Evolutionary conservation across 148 eudicot species (phyloP), one percentile per base, ranked within the genome.

Genomic region (Hydrangea macrophylla): DNA sequence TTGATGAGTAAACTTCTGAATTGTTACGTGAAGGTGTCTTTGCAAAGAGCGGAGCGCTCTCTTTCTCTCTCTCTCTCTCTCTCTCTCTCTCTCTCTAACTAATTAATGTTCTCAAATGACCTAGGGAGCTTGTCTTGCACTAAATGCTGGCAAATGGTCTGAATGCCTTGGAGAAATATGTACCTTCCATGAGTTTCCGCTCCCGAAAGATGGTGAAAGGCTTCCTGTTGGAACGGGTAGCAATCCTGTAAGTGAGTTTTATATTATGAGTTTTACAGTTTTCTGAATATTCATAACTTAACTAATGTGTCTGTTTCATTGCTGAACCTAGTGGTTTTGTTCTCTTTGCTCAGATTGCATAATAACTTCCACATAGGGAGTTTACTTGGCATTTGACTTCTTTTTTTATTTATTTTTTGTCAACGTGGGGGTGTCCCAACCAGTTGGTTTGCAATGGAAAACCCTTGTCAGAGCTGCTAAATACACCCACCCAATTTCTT

Each of bases 151-250:
- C 27, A 83, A 79, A 66, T 93, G 95, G 98, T 73, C 70, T 64
- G 87, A 83, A 42, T 83, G 95, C 61, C 62, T 82, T 60, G 58
- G 64, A 65, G 81, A 86, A 76, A 82, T 93, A 54, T 93, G 96
- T 69, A 40, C 73, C 68, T 83, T 85, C 73, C 92, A 90, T 60
- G 67, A 71, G 53, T 72, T 90, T 57, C 80, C 89, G 75, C 73
- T 66, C 68, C 98, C 98, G 23, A 65, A 69, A 32, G 90, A 84
- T 66, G 89, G 81, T 69, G 98, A 93, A 67, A 88, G 76, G 79
- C 81, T 93, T 84, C 98, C 98, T 35, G 89, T 90, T 64, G 96
- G 98, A 75, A 93, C 89, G 18, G 98, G 96, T 65, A 93, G 98
- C 88, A 93, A 93, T 84, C 98, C 98, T 76, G 98, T 90, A 83